phyloP scores from a whole-genome alignment of 2,329 filamentous ascomycete genomes.

The Corinectria fuckeliana region DNA sequence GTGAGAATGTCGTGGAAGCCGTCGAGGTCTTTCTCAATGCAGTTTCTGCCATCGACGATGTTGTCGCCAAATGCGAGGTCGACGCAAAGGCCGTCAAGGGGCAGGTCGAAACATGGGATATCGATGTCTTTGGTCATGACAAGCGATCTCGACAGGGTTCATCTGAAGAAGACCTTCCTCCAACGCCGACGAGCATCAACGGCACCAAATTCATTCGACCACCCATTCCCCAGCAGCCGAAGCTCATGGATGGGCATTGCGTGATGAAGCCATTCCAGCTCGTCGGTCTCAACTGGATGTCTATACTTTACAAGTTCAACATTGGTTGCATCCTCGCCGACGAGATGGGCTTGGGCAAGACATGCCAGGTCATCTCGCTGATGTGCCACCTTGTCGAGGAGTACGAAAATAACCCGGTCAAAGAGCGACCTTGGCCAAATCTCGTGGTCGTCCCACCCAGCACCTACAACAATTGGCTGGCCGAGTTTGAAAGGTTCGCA shows the following conservation, averaged over 20 bases:
- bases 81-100: slow-evolving; percentile 66
- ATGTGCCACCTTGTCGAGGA: slow-evolving; percentile 81
- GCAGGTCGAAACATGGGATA: slow-evolving; percentile 55
- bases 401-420: slow-evolving; percentile 45
- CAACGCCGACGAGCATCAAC: slow-evolving; percentile 51
- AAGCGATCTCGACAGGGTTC: slow-evolving; percentile 42
- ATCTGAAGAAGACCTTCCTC: slow-evolving; percentile 46
- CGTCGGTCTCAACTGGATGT: slow-evolving; percentile 94
- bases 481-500: slow-evolving; percentile 88
- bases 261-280: slow-evolving; percentile 92
- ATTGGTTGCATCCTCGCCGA: slow-evolving; percentile 93
- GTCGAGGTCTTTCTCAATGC: slow-evolving; percentile 77
- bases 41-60: slow-evolving; percentile 81
- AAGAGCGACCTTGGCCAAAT: slow-evolving; percentile 67
- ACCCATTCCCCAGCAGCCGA: slow-evolving; percentile 68
- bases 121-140: slow-evolving; percentile 54
- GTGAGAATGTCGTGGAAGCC: slow-evolving; percentile 58
- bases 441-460: slow-evolving; percentile 91
- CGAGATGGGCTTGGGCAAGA: slow-evolving; percentile 97
- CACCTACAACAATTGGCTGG: slow-evolving; percentile 94
- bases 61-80: slow-evolving; percentile 77
- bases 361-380: slow-evolving; percentile 93
- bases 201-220: slow-evolving; percentile 46
- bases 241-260: slow-evolving; percentile 76
- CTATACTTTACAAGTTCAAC: slow-evolving; percentile 77